These are phyloP conservation scores for Phytophthora citricola DNA, from an alignment of 352 stramenopile genomes.

Conservation along the genomic window DNA sequence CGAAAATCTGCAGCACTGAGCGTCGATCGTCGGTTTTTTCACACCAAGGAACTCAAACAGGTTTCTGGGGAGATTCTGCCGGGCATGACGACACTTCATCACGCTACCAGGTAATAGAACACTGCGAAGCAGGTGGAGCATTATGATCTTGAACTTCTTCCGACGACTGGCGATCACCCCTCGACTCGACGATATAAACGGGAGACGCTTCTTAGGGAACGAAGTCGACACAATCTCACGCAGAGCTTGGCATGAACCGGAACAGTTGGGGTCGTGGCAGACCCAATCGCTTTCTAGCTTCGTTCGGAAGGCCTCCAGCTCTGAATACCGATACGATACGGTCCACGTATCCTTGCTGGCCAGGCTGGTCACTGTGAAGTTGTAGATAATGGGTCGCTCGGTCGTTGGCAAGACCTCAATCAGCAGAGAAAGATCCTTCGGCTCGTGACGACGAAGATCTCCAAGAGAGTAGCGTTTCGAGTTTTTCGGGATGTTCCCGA, in stretches of 20 bases:
- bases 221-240: conserved; percentile 55
- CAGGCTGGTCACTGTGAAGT: conserved; percentile 51
- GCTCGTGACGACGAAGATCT: conserved; percentile 29
- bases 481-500: conserved; percentile 1
- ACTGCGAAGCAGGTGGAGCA: conserved; percentile 60
- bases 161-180: conserved; percentile 43
- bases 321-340: conserved; percentile 64
- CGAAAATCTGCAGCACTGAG: conserved; percentile 63
- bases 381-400: conserved; percentile 47
- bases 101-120: conserved; percentile 57
- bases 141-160: conserved; percentile 56
- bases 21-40: conserved; percentile 43
- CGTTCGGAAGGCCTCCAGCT: conserved; percentile 55
- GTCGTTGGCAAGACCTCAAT: conserved; percentile 45
- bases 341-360: conserved; percentile 51
- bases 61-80: conserved; percentile 46
- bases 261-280: conserved; percentile 55
- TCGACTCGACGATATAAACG: conserved; percentile 35
- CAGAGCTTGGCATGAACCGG: conserved; percentile 62
- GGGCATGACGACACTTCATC: conserved; percentile 60
- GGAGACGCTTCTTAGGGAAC: conserved; percentile 61
- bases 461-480: conserved; percentile 30
- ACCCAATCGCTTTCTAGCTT: conserved; percentile 53
- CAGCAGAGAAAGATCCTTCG: conserved; percentile 50
- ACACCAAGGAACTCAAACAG: conserved; percentile 65